A percentile compares a stretch with the other conserved stretches of the same genome.
Evolutionary conservation across 108 stramenopile genomes (phyloP).

Genomic region (Cylindrotheca closterium): DNA sequence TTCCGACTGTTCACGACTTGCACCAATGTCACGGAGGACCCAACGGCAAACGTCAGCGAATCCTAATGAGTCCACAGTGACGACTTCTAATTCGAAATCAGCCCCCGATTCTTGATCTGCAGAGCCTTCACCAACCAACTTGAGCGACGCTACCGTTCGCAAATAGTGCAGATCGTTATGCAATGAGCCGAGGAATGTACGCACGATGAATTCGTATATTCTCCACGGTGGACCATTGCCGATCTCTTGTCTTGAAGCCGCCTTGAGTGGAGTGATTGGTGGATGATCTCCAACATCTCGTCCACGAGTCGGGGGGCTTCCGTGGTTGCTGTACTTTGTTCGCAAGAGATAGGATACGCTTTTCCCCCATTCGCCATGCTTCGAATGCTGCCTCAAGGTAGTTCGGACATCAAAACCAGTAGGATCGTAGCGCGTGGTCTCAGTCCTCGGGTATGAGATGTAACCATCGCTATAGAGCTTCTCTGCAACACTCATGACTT

Average conservation of each 20-base stretch:
- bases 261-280: constrained; percentile 29
- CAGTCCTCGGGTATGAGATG: constrained; percentile 73
- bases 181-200: constrained; percentile 30
- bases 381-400: constrained; percentile 20
- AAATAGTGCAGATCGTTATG: constrained; percentile 25
- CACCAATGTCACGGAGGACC: constrained; percentile 34
- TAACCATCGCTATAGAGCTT: constrained; percentile 65
- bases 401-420: constrained; percentile 42
- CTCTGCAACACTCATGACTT: constrained; percentile 34
- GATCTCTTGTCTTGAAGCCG: constrained; percentile 15
- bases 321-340: constrained; percentile 22
- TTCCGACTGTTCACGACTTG: not conserved
- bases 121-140: not conserved
- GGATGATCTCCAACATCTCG: constrained; percentile 43
- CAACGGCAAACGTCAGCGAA: constrained; percentile 33
- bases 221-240: constrained; percentile 29
- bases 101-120: constrained; percentile 2
- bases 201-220: constrained; percentile 30
- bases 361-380: constrained; percentile 36
- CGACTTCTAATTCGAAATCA: constrained; percentile 25
- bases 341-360: constrained; percentile 41
- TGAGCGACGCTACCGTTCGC: constrained; percentile 6
- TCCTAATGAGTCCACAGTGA: constrained; percentile 33
- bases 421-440: constrained; percentile 64
- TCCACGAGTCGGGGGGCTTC: constrained; percentile 43